phyloP scores from a whole-genome alignment of 768 basidiomycete genomes.

The Candolleomyces aberdarensis region DNA sequence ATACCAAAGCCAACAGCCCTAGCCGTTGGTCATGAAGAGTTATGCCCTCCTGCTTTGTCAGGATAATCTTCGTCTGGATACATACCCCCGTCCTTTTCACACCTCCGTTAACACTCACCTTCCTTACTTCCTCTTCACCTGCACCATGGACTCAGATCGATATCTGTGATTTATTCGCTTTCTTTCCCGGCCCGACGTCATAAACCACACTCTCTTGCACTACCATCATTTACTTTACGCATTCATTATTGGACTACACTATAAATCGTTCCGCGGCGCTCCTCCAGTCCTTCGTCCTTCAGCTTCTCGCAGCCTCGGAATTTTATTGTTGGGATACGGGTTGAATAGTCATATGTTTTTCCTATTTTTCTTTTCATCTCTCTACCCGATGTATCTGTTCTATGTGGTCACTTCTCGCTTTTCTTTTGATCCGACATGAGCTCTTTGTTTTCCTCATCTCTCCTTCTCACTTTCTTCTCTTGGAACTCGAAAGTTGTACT shows the following conservation, averaged over 20 bases:
- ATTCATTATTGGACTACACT: slow-evolving; percentile 12
- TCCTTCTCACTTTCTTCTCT: not conserved
- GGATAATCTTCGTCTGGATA: not conserved
- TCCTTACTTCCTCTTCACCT: not conserved
- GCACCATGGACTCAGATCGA: not conserved
- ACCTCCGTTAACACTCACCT: too few species aligned
- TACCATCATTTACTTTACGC: slow-evolving; percentile 9
- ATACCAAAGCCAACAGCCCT: not conserved
- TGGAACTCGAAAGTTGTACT: slow-evolving; percentile 1
- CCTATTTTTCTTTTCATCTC: not conserved
- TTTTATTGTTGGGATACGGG: slow-evolving; percentile 9
- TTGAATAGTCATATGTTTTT: not conserved
- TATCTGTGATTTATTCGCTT: not conserved
- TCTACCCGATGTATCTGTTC: not conserved
- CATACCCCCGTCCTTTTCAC: not conserved
- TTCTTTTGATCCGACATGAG: not conserved
- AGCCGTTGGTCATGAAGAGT: slow-evolving; percentile 1
- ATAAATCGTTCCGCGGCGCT: not conserved
- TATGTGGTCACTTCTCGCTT: not conserved
- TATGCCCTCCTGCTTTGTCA: not conserved
- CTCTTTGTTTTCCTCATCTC: not conserved
- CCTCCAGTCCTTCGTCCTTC: not conserved
- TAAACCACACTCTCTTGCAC: slow-evolving; percentile 7
- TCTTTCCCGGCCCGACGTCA: not conserved
- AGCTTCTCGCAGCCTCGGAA: not conserved